phyloP scores from a whole-genome alignment of 2,329 filamentous ascomycete genomes.

The Apiospora rasikravindrae region DNA sequence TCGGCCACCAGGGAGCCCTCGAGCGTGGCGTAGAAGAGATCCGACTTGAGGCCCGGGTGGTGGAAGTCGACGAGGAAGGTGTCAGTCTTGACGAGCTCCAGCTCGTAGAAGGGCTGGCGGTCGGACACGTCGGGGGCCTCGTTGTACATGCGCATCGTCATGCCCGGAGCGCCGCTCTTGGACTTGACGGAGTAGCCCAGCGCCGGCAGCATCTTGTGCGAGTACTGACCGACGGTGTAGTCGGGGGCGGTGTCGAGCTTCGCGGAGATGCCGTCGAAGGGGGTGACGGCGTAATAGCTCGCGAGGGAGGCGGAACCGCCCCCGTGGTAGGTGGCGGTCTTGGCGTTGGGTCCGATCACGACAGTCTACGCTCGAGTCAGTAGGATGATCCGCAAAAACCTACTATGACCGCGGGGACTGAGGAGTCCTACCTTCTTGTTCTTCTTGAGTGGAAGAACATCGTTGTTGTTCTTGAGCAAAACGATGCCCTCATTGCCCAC shows the following conservation, averaged over 20 bases:
- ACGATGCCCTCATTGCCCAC: slow-evolving; percentile 74
- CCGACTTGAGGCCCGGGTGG: slow-evolving; percentile 57
- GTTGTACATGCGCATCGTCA: slow-evolving; percentile 67
- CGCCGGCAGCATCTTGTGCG: slow-evolving; percentile 67
- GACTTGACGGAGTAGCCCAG: slow-evolving; percentile 59
- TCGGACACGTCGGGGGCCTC: slow-evolving; percentile 55
- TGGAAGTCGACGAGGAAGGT: slow-evolving; percentile 56
- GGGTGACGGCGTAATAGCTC: slow-evolving; percentile 72
- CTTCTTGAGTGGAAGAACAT: slow-evolving; percentile 66
- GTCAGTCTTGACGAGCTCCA: slow-evolving; percentile 55
- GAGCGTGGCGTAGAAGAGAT: slow-evolving; percentile 64
- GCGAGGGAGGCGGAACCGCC: slow-evolving; percentile 67
- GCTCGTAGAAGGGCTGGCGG: slow-evolving; percentile 57
- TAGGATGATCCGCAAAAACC: too few relatives aligned
- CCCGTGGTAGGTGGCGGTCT: slow-evolving; percentile 62
- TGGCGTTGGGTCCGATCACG: slow-evolving; percentile 63
- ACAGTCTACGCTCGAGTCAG: slow-evolving; percentile 56
- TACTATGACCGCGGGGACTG: too few relatives aligned
- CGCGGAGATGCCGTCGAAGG: slow-evolving; percentile 70
- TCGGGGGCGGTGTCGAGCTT: slow-evolving; percentile 50
- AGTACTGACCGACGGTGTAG: slow-evolving; percentile 67
- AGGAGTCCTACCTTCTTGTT: slow-evolving; percentile 60
- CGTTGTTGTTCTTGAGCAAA: slow-evolving; percentile 73
- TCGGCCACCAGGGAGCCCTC: slow-evolving; percentile 66
- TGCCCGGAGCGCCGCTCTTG: slow-evolving; percentile 58